A percentile compares a stretch with the other conserved stretches of the same genome.
These are phyloP conservation scores for Beauveria scarabaeidicola DNA, from an alignment of 2,329 filamentous ascomycete species.

Conservation along the genomic window DNA sequence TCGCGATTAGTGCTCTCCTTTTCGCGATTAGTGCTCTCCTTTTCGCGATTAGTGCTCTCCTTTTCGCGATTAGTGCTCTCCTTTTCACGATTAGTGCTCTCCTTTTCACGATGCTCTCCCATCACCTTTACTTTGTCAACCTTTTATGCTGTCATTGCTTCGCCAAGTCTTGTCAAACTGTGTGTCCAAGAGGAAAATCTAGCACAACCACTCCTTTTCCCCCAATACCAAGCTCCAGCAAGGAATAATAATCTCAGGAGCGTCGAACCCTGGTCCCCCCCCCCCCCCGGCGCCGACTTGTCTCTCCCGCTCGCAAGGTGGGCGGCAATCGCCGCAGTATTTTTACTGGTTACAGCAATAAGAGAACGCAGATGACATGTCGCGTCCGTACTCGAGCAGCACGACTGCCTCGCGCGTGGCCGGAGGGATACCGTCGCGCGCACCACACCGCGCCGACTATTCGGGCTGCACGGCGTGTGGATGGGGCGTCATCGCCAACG, in stretches of 20 bases:
- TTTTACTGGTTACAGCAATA: background rate
- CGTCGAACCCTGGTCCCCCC: too few relatives aligned
- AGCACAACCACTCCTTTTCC: too few relatives aligned
- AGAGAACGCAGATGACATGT: background rate
- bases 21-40: background rate
- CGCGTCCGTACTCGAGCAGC: constrained; percentile 4
- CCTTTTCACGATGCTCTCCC: too few relatives aligned
- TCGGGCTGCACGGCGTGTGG: constrained; percentile 33
- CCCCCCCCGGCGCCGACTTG: background rate
- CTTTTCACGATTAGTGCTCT: too few relatives aligned
- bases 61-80: background rate
- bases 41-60: background rate
- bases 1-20: background rate
- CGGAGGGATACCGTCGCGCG: background rate
- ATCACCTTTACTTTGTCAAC: too few relatives aligned
- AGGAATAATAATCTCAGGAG: too few relatives aligned
- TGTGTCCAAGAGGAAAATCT: too few relatives aligned
- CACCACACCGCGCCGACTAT: too few relatives aligned
- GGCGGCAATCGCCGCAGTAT: too few relatives aligned
- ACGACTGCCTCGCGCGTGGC: constrained; percentile 6
- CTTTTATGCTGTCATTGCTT: too few relatives aligned
- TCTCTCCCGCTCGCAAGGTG: background rate
- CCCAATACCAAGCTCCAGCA: too few relatives aligned
- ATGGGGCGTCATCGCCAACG: constrained; percentile 36
- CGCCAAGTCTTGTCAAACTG: too few relatives aligned